Evolutionary conservation across 495 filamentous ascomycete genomes (phyloP), one percentile per base, ranked within the genome.

Genomic region (Copromyces sp.): DNA sequence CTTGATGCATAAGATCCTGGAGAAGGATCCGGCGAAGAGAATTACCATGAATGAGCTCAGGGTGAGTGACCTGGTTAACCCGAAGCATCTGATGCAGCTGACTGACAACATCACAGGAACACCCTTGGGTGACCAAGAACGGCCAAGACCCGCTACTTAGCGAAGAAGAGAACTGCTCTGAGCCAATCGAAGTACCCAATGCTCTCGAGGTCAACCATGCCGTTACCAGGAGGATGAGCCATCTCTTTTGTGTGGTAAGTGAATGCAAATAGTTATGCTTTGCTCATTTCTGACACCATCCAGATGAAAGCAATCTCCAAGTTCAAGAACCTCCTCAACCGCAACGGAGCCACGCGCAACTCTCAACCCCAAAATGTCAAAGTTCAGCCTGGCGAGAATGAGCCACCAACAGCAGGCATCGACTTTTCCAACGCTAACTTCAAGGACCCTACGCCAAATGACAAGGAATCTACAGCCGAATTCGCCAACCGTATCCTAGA

Each of bases 221-320:
- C 35, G 97, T 99, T 71, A 98, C 95, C 1, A 87, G 86, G 9
- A 96, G 92, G 74, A 92, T 99, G 84, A 89, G 87, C 68, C 90
- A 94, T 75, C 84, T 98, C 4, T 82, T 98, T 72, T 90, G 90
- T 35, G 90, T 99, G 74, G 94, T 97, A 88, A 78, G 92, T 82
- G 35, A 40, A 16, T 38, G 29, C 2, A 35, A 37, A 42, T 29
- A 24, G 41, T 24, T 32, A 53, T 9, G 14, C 9, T n/a, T 20
- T 16, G 16, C 20, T 20, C 14, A 14, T 17, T 14, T 68, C 71
- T 74, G 72, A 78, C 79, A 45, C 75, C 41, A 17, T 17, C 17
- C 77, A 97, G 93, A 92, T 99, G 86, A 95, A 90, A 90, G 95
- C 95, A 9, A 95, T 96, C 41, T 89, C 89, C 71, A 92, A 91